Percentiles rank a stretch among this genome's conserved stretches.
Evolutionary conservation across 352 stramenopile genomes (phyloP).

Genomic region (Pythium aphanidermatum): DNA sequence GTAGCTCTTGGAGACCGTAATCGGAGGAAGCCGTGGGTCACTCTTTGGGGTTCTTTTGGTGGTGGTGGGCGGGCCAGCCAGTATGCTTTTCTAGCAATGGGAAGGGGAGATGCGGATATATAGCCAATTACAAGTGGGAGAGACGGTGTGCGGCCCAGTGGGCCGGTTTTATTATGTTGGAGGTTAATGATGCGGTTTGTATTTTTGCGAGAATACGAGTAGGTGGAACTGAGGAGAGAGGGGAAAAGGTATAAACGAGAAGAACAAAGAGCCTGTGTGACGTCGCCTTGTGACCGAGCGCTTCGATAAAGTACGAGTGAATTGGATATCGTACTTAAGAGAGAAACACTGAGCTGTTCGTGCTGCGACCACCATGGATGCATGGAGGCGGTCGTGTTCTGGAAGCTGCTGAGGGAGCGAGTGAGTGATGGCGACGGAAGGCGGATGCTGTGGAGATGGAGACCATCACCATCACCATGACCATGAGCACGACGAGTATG

Average conservation of each 20-base stretch:
- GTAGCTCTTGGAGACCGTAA: too few species aligned
- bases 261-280: too few species aligned
- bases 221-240: too few species aligned
- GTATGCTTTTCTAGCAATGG: slow-evolving; percentile 12
- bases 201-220: slow-evolving; percentile 7
- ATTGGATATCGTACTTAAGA: too few species aligned
- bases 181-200: not conserved
- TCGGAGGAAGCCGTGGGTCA: too few species aligned
- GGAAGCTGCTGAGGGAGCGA: not conserved
- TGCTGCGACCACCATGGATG: not conserved
- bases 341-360: not conserved
- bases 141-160: not conserved
- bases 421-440: slow-evolving; percentile 2
- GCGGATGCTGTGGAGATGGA: slow-evolving; percentile 7
- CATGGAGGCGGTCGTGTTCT: not conserved
- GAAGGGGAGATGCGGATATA: not conserved
- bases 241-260: too few species aligned
- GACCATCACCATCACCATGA: slow-evolving; percentile 21
- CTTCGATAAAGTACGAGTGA: not conserved
- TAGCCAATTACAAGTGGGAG: slow-evolving; percentile 1
- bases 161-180: slow-evolving; percentile 4
- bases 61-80: slow-evolving; percentile 9
- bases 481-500: slow-evolving; percentile 20
- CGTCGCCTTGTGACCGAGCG: slow-evolving; percentile 1
- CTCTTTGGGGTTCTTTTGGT: slow-evolving; percentile 14